These are phyloP conservation scores for Sedum album DNA, from an alignment of 164 flowering plant genomes.

Conservation along the genomic window DNA sequence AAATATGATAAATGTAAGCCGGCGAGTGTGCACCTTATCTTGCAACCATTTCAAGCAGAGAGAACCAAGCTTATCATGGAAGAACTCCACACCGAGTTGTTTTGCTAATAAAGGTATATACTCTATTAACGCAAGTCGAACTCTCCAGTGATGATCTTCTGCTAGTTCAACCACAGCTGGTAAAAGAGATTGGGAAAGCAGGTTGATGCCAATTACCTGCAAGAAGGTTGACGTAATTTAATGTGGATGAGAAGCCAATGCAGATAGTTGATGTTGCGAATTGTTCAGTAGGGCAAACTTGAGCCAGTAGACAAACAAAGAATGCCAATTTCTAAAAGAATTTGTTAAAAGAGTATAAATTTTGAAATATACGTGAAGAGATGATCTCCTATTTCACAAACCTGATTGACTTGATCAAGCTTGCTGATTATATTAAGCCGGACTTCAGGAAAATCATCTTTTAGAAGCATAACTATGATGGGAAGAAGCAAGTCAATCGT, in stretches of 20 bases:
- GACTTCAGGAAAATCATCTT: constrained; percentile 98
- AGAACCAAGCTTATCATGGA: constrained; percentile 90
- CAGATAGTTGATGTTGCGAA: no score
- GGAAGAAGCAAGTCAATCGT: constrained; percentile 97
- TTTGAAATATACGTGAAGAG: no score
- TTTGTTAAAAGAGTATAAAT: no score
- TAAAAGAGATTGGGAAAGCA: constrained; percentile 75
- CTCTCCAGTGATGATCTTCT: constrained; percentile 95
- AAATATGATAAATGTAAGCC: neutral
- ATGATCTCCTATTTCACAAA: constrained; percentile 14
- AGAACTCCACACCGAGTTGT: constrained; percentile 89
- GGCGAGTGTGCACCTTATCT: constrained; percentile 43
- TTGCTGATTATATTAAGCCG: constrained; percentile 97
- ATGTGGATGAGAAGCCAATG: neutral
- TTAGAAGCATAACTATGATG: constrained; percentile 84
- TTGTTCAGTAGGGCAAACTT: no score
- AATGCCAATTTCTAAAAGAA: no score
- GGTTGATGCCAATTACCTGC: constrained; percentile 96
- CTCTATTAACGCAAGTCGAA: constrained; percentile 86
- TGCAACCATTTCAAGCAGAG: constrained; percentile 85
- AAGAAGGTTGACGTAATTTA: constrained; percentile 5
- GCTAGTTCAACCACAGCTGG: constrained; percentile 97
- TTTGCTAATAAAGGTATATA: constrained; percentile 91
- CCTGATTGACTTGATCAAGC: constrained; percentile 99
- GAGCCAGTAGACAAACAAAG: no score